Percentiles rank a stretch among this genome's conserved stretches.
phyloP scores from a whole-genome alignment of 345 rosid species.

The Salix arbutifolia region DNA sequence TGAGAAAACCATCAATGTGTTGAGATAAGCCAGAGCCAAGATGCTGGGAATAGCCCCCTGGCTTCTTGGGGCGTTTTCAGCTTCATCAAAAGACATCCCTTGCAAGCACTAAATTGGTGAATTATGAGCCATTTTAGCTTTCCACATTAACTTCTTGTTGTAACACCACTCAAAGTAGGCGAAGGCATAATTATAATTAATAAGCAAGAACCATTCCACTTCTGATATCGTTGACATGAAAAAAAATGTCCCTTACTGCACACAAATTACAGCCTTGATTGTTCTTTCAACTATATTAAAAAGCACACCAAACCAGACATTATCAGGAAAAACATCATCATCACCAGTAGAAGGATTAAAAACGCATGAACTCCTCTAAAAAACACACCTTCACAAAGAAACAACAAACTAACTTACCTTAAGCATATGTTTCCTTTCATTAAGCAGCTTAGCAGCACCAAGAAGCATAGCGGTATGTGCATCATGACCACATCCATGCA shows the following conservation, averaged over 20 bases:
- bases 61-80: no score
- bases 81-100: no score
- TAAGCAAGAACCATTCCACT: neutral
- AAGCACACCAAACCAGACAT: neutral
- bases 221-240: neutral
- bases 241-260: neutral
- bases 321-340: neutral
- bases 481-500: conserved; percentile 93
- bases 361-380: neutral
- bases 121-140: neutral
- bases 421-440: conserved; percentile 53
- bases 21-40: no score
- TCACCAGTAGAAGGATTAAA: neutral
- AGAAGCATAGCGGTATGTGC: conserved; percentile 82
- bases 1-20: no score
- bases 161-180: neutral
- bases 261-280: neutral
- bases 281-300: neutral
- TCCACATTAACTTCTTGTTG: neutral
- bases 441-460: conserved; percentile 87
- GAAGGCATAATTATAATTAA: no score
- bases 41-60: no score
- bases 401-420: conserved; percentile 40
- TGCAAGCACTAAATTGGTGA: neutral
- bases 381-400: neutral